Conservation (phyloP, 2,329 filamentous ascomycete species). For the Paecilomyces fulvus region DNA sequence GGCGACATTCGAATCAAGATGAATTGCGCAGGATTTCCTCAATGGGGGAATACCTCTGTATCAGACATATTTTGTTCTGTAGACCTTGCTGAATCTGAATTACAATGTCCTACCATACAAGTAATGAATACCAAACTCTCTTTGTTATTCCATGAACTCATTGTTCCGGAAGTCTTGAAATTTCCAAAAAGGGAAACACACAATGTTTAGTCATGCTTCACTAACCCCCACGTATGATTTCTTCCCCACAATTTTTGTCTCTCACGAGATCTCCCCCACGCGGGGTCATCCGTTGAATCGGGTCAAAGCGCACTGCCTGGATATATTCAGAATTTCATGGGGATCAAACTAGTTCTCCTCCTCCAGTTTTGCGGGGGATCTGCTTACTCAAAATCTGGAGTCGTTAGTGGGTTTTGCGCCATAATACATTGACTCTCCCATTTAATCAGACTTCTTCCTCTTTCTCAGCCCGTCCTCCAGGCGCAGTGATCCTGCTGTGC, state of each 20-base stretch:
- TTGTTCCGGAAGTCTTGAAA: too few species aligned
- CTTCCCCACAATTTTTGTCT: not conserved
- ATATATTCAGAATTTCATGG: not conserved
- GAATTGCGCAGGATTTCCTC: not conserved
- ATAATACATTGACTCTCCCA: not conserved
- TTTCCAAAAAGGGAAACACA: too few species aligned
- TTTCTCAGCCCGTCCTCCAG: not conserved
- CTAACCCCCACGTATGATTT: not conserved
- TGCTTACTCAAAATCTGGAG: not conserved
- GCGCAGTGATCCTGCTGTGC: not conserved
- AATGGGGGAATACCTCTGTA: not conserved
- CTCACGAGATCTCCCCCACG: not conserved
- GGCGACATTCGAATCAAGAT: not conserved
- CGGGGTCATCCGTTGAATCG: not conserved
- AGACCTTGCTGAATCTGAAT: not conserved
- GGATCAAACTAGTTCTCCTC: not conserved
- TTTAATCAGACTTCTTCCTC: not conserved
- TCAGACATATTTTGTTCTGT: not conserved
- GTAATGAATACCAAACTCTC: too few species aligned
- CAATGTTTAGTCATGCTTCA: not conserved
- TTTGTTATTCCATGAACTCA: too few species aligned
- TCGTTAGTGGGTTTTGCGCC: not conserved
- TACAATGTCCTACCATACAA: not conserved
- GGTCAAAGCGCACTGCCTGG: not conserved
- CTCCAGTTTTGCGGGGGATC: not conserved